phyloP scores from a whole-genome alignment of 1,139 yeast genomes.

The Casaregolazyma suthepensis region DNA sequence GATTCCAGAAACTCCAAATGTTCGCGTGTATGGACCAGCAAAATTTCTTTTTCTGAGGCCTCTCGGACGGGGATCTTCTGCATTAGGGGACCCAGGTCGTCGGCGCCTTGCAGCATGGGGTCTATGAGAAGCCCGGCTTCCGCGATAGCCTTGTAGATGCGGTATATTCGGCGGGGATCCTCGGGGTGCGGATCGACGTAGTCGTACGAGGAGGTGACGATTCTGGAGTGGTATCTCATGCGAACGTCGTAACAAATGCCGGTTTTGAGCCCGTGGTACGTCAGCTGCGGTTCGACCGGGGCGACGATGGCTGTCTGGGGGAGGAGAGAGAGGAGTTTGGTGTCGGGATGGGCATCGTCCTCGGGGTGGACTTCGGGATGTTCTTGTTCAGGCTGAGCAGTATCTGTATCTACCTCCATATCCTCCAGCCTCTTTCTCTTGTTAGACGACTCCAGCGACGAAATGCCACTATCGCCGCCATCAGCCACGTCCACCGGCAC shows the following conservation, averaged over 20 bases:
- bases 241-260: conserved; percentile 95
- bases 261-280: conserved; percentile 72
- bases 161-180: conserved; percentile 92
- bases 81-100: conserved; percentile 84
- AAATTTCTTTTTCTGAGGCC: conserved; percentile 79
- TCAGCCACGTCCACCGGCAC: not conserved
- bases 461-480: not conserved
- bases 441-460: not conserved
- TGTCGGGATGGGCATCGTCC: no score
- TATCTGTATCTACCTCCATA: not conserved
- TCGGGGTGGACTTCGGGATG: no score
- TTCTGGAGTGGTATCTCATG: conserved; percentile 95
- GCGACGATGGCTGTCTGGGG: conserved; percentile 9
- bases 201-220: conserved; percentile 85
- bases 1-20: conserved; percentile 72
- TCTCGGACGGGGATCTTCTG: conserved; percentile 84
- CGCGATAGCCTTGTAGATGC: conserved; percentile 87
- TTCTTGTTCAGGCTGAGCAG: no score
- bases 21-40: conserved; percentile 76
- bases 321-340: not conserved
- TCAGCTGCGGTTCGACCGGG: conserved; percentile 41
- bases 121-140: conserved; percentile 89
- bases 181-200: conserved; percentile 99
- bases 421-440: conserved; percentile 1
- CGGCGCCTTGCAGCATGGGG: conserved; percentile 71